phyloP scores from a whole-genome alignment of 257 asterid genomes.

The Anisodus tanguticus region DNA sequence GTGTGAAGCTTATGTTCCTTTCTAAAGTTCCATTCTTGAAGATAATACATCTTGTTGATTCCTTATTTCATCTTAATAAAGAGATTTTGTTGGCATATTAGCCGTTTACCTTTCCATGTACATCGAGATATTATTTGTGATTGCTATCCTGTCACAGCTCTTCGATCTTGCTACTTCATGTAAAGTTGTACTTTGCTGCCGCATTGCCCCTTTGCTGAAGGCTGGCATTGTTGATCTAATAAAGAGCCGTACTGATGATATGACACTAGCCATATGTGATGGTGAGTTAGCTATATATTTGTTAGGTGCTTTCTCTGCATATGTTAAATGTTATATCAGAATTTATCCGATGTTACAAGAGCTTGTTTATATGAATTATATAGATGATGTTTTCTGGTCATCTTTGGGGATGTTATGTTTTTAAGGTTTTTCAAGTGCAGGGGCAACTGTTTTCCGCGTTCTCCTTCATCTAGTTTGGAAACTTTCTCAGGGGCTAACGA shows the following conservation, averaged over 20 bases:
- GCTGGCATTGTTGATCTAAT: slow-evolving; percentile 95
- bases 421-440: slow-evolving; percentile 33
- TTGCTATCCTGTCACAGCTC: slow-evolving; percentile 59
- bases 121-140: slow-evolving; percentile 17
- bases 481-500: slow-evolving; percentile 86
- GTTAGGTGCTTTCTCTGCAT: slow-evolving; percentile 18
- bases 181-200: slow-evolving; percentile 87
- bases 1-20: slow-evolving; percentile 38
- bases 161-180: slow-evolving; percentile 88
- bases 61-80: neutral
- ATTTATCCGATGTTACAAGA: neutral
- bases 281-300: slow-evolving; percentile 60
- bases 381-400: neutral
- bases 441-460: neutral
- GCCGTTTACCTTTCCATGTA: slow-evolving; percentile 36
- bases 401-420: slow-evolving; percentile 52
- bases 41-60: neutral
- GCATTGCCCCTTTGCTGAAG: slow-evolving; percentile 96
- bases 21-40: neutral
- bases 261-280: slow-evolving; percentile 97
- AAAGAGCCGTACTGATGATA: slow-evolving; percentile 85
- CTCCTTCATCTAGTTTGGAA: neutral
- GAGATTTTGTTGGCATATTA: neutral
- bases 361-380: neutral
- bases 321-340: slow-evolving; percentile 38